phyloP scores from a whole-genome alignment of 306 rosid genomes.

The Sechiopsis laciniata region DNA sequence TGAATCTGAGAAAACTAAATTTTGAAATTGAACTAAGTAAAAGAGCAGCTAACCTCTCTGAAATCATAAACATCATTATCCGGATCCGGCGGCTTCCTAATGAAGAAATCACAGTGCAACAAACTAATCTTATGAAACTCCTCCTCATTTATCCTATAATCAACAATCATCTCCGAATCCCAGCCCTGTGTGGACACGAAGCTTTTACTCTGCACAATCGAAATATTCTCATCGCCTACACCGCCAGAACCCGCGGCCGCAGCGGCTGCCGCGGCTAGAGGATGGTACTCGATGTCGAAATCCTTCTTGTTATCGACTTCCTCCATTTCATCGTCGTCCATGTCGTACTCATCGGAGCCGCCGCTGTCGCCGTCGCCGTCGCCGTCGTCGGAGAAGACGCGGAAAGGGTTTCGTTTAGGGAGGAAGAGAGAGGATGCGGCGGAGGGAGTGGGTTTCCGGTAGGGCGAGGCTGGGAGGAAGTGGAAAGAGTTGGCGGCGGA shows the following conservation, averaged over 20 bases:
- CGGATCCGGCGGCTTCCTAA: slow-evolving; percentile 82
- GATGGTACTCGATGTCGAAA: slow-evolving; percentile 87
- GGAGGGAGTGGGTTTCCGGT: slow-evolving; percentile 29
- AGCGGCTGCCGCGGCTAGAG: slow-evolving; percentile 25
- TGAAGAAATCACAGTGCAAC: slow-evolving; percentile 76
- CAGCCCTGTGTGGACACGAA: slow-evolving; percentile 70
- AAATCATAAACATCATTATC: slow-evolving; percentile 81
- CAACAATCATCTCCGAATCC: slow-evolving; percentile 78
- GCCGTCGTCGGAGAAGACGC: slow-evolving; percentile 57
- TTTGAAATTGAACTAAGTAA: not conserved
- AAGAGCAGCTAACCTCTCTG: slow-evolving; percentile 51
- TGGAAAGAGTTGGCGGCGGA: slow-evolving; percentile 7
- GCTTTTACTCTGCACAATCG: slow-evolving; percentile 51
- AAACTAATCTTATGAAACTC: slow-evolving; percentile 84
- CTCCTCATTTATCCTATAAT: slow-evolving; percentile 74
- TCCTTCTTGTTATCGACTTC: slow-evolving; percentile 87
- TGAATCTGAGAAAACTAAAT: not conserved
- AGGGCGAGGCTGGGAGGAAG: slow-evolving; percentile 22
- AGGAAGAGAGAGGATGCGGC: slow-evolving; percentile 16
- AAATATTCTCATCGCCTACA: slow-evolving; percentile 44
- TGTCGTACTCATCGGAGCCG: slow-evolving; percentile 70
- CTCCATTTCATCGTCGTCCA: slow-evolving; percentile 78
- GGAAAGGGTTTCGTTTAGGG: slow-evolving; percentile 36
- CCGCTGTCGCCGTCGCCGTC: slow-evolving; percentile 57
- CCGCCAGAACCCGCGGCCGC: slow-evolving; percentile 20